Evolutionary conservation across 2,329 filamentous ascomycete species (phyloP), one percentile per base, ranked within the genome.

Genomic region (Fusarium globosum): DNA sequence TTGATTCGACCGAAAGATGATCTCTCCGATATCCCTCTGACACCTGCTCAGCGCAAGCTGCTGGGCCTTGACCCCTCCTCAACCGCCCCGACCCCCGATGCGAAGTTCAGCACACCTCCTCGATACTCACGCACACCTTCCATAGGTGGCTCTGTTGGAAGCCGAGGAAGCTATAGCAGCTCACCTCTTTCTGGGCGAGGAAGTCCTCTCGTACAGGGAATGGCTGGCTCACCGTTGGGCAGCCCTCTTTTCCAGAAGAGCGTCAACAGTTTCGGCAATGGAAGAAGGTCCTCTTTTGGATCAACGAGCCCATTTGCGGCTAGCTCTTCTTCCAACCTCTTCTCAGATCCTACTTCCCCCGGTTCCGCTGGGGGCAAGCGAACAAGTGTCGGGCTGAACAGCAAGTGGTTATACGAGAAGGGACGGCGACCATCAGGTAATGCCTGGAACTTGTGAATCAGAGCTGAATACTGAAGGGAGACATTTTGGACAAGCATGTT

Each of bases 391-490:
- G 91, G 91, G 2, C 80, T 98, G 79, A 98, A 96, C 82, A 97
- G 91, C 84, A 97, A 96, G 84, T 98, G 96, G 96, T 83, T 98
- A 68, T 98, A 97, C 80, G 94, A 98, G 82, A 94, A 91, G 83
- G 92, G 93, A 77, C 85, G 91, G 80, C 81, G 90, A 80, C 84
- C 88, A 75, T 85, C 87, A 58, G 81, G 85, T 16, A 86, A 81
- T 62, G 78, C 82, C 38, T 86, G 84, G 82, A 74, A 79, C 56
- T 79, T 81, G 53, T 83, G 48, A 79, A 49, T 13, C 41, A 18
- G 20, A 30, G 11, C n/a, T 46, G 41, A 52, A 20, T 63, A 65
- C 65, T 59, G 45, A 66, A 55, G 33, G 23, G 48, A 48, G 36
- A 41, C 21, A n/a, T 56, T 56, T 61, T 41, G 60, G 53, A 48